Conservation (phyloP, 75 land plant species). For the Chamaecyparis obtusa region DNA sequence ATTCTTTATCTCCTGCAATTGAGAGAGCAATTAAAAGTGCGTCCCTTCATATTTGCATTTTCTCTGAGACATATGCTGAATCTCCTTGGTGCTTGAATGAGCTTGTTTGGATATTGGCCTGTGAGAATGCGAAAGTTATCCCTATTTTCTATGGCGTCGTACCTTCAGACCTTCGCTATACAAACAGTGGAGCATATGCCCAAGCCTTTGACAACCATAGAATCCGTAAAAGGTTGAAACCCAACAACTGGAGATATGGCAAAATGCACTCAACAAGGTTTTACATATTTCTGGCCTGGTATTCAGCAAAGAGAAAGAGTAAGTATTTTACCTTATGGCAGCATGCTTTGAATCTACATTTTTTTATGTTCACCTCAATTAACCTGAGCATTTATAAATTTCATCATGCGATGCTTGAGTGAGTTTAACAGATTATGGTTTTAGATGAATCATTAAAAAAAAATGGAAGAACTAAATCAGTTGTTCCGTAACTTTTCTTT, state of each 20-base stretch:
- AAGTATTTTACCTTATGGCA: background rate
- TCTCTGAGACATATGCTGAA: background rate
- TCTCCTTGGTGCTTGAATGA: background rate
- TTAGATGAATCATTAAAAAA: no score
- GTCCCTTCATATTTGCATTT: slow-evolving; percentile 4
- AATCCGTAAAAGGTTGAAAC: background rate
- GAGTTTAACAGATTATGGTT: no score
- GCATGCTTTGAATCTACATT: background rate
- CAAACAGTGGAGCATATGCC: no score
- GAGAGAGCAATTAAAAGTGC: background rate
- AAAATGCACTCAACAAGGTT: background rate
- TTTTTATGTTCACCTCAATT: no score
- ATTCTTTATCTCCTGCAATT: background rate
- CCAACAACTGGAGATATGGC: background rate
- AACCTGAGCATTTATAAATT: background rate
- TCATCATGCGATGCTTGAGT: no score
- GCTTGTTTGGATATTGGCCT: background rate
- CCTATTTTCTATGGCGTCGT: no score
- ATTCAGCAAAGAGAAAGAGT: background rate
- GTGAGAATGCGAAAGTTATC: background rate
- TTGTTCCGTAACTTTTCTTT: no score
- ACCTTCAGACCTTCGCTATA: no score
- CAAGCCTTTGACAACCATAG: no score
- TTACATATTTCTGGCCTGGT: background rate
- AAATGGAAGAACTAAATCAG: no score